phyloP scores from a whole-genome alignment of 306 rosid species.

The Begonia peltatifolia region DNA sequence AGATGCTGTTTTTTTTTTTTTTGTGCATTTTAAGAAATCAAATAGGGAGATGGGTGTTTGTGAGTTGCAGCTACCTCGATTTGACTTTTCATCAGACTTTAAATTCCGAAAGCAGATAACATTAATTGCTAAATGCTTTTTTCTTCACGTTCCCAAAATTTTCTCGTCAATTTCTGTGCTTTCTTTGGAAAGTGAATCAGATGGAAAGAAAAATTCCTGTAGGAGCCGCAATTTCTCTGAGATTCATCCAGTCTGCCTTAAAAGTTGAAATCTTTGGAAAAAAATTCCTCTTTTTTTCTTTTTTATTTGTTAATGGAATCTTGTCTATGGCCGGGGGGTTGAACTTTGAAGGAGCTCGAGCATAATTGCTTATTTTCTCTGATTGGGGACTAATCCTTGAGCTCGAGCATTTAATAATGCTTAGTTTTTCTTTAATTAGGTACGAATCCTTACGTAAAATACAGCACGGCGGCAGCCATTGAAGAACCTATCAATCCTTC shows the following conservation, averaged over 20 bases:
- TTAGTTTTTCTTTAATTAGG: constrained; percentile 8
- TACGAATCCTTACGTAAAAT: constrained; percentile 21
- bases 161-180: neutral
- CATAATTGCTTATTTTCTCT: neutral
- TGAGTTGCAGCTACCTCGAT: neutral
- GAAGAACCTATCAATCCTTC: constrained; percentile 57
- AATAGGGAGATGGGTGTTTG: too few species aligned
- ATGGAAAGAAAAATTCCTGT: too few species aligned
- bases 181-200: too few species aligned
- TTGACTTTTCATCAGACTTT: neutral
- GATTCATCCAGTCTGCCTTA: too few species aligned
- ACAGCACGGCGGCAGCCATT: constrained; percentile 43
- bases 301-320: neutral
- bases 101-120: neutral
- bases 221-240: too few species aligned
- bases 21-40: too few species aligned
- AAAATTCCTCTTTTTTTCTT: neutral
- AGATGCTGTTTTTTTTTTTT: neutral
- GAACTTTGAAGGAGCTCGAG: neutral
- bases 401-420: neutral
- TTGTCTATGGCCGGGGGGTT: neutral
- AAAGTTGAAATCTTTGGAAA: too few species aligned
- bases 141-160: neutral
- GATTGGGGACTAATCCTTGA: neutral
- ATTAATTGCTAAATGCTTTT: too few species aligned